A percentile compares a stretch with the other conserved stretches of the same genome.
Conservation (phyloP, 345 rosid genomes). For the Rubroshorea leprosula region DNA sequence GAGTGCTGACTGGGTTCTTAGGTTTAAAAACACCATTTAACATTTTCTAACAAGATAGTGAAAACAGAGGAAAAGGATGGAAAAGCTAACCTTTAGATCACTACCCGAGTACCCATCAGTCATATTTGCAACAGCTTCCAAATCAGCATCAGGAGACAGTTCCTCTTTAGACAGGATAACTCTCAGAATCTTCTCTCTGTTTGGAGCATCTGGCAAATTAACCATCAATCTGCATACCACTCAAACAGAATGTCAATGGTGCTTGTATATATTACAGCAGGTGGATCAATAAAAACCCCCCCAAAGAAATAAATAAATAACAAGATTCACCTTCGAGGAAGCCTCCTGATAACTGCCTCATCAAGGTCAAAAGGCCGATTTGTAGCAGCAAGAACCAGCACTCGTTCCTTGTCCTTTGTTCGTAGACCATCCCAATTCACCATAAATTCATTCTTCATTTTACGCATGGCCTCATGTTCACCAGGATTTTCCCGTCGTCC, state of each 20-base stretch:
- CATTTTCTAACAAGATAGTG: background rate
- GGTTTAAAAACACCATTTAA: too few species aligned
- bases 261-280: background rate
- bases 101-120: constrained; percentile 98
- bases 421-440: constrained; percentile 98
- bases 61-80: background rate
- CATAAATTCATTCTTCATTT: constrained; percentile 99
- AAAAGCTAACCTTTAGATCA: constrained; percentile 67
- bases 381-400: constrained; percentile 92
- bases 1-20: too few species aligned
- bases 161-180: constrained; percentile 92
- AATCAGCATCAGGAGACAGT: constrained; percentile 59
- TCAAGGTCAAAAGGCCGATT: constrained; percentile 97
- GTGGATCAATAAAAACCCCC: background rate
- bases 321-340: constrained; percentile 72
- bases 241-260: background rate
- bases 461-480: constrained; percentile 98
- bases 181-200: constrained; percentile 69
- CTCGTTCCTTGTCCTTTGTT: constrained; percentile 92
- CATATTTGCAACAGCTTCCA: constrained; percentile 84
- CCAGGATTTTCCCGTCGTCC: constrained; percentile 99
- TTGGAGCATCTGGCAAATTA: constrained; percentile 78
- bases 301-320: background rate
- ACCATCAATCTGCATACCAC: constrained; percentile 78
- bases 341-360: constrained; percentile 97